Conservation (phyloP, 1,284 basidiomycete species). For the Schizophyllum amplum region DNA sequence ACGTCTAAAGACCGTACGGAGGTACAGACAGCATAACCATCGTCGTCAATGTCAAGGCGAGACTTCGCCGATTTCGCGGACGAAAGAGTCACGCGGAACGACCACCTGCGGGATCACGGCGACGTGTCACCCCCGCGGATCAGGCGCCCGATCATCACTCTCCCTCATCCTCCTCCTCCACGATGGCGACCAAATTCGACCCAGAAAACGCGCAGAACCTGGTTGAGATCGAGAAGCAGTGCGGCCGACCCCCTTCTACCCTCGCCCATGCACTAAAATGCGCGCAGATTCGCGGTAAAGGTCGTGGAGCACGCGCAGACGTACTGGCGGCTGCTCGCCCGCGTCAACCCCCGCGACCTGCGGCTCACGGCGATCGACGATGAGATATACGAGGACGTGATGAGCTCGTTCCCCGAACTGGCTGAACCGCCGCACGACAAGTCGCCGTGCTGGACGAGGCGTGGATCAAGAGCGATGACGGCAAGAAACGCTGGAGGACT, state of each 20-base stretch:
- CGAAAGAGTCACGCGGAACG: too few species aligned
- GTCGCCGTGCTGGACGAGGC: slow-evolving; percentile 81
- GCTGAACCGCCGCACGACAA: slow-evolving; percentile 54
- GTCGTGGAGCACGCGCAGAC: slow-evolving; percentile 97
- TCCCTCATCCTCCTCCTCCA: slow-evolving; percentile 4
- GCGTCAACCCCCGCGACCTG: slow-evolving; percentile 70
- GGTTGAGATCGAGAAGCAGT: slow-evolving; percentile 96
- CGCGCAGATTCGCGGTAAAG: slow-evolving; percentile 82
- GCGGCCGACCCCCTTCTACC: slow-evolving; percentile 24
- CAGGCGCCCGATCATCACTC: slow-evolving; percentile 2
- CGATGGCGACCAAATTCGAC: slow-evolving; percentile 58
- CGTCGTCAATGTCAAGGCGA: too few species aligned
- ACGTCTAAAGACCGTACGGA: too few species aligned
- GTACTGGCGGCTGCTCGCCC: slow-evolving; percentile 92
- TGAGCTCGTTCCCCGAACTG: slow-evolving; percentile 81
- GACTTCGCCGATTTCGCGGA: too few species aligned
- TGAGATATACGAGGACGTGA: slow-evolving; percentile 80
- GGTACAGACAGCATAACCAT: too few species aligned
- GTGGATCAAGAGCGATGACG: slow-evolving; percentile 88
- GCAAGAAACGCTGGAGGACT: slow-evolving; percentile 91
- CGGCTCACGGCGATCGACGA: slow-evolving; percentile 88
- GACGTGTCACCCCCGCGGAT: slow-evolving; percentile 7
- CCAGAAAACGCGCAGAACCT: slow-evolving; percentile 84
- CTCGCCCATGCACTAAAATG: slow-evolving; percentile 1
- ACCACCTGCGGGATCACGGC: too few species aligned